phyloP scores from a whole-genome alignment of 2,329 filamentous ascomycete genomes.

The Pseudogymnoascus sp. region DNA sequence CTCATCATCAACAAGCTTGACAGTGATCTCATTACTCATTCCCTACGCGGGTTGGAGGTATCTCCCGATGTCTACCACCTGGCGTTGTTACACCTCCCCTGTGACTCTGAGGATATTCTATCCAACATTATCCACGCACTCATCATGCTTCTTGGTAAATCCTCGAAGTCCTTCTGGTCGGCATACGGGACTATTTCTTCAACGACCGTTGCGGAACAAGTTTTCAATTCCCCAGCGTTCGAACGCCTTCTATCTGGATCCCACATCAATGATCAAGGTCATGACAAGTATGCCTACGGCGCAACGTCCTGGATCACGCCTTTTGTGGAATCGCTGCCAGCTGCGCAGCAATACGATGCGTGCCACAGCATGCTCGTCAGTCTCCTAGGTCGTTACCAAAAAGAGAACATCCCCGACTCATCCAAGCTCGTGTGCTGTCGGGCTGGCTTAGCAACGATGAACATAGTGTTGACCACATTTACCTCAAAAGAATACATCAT shows the following conservation, averaged over 20 bases:
- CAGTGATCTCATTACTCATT: conserved; percentile 65
- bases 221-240: conserved; percentile 65
- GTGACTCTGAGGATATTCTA: conserved; percentile 48
- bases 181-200: conserved; percentile 75
- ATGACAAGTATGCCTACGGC: conserved; percentile 49
- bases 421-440: conserved; percentile 54
- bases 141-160: conserved; percentile 62
- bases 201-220: conserved; percentile 71
- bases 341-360: conserved; percentile 67
- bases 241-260: conserved; percentile 53
- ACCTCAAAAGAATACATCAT: conserved; percentile 40
- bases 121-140: conserved; percentile 63
- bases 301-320: conserved; percentile 70
- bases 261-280: conserved; percentile 41
- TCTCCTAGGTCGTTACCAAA: conserved; percentile 58
- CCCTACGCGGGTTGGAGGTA: conserved; percentile 69
- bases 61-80: conserved; percentile 63
- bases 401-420: conserved; percentile 42
- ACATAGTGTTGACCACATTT: conserved; percentile 48
- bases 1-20: conserved; percentile 67
- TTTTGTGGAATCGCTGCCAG: conserved; percentile 68
- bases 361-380: conserved; percentile 71
- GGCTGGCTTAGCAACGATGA: conserved; percentile 53
- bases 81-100: conserved; percentile 46
- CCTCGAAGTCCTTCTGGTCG: conserved; percentile 77